Evolutionary conservation across 768 basidiomycete species (phyloP).

Genomic region (Trametes coccinea): DNA sequence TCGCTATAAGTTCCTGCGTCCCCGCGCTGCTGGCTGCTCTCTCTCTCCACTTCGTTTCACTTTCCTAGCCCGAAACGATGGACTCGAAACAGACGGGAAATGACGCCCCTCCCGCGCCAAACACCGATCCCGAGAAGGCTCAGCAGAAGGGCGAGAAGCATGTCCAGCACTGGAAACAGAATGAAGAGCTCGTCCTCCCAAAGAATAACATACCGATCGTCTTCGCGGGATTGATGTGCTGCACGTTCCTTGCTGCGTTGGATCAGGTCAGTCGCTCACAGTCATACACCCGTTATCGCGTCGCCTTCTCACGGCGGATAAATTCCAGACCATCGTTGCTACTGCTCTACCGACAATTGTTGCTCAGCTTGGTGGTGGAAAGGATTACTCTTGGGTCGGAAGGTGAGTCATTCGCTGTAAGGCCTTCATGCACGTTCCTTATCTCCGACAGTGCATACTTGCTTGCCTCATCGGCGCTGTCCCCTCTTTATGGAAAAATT

Average conservation of each 20-base stretch:
- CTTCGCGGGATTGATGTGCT: slow-evolving; percentile 46
- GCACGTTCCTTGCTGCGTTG: slow-evolving; percentile 47
- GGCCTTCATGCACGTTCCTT: not conserved
- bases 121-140: slow-evolving; percentile 8
- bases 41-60: not conserved
- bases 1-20: slow-evolving; percentile 1
- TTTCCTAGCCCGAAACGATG: not conserved
- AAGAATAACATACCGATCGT: slow-evolving; percentile 45
- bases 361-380: slow-evolving; percentile 43
- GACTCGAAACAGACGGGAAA: not conserved
- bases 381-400: slow-evolving; percentile 52
- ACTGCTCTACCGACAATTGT: slow-evolving; percentile 55
- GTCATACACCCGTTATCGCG: not conserved
- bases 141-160: slow-evolving; percentile 27
- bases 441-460: slow-evolving; percentile 61
- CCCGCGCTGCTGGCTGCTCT: not conserved
- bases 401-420: slow-evolving; percentile 31
- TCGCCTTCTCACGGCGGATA: not conserved
- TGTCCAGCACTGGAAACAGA: slow-evolving; percentile 39
- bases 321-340: slow-evolving; percentile 44
- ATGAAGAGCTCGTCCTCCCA: slow-evolving; percentile 44
- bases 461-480: slow-evolving; percentile 63
- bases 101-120: slow-evolving; percentile 1
- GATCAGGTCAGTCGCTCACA: slow-evolving; percentile 37
- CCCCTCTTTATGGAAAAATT: slow-evolving; percentile 77